phyloP scores from a whole-genome alignment of 1,284 basidiomycete species.

The Heterobasidion parviporum region DNA sequence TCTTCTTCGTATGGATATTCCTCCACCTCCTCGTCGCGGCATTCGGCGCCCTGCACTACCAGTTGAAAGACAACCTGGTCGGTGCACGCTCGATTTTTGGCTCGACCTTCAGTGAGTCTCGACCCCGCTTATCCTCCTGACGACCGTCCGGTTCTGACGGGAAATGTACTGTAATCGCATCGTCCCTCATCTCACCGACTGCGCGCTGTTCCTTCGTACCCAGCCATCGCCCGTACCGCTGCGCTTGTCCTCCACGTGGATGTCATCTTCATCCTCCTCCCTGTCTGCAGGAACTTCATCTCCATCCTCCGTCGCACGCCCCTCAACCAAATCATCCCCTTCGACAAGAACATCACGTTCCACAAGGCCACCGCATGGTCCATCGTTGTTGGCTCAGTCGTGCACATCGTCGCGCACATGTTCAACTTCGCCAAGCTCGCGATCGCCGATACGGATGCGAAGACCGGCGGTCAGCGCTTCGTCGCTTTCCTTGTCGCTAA shows the following conservation, averaged over 20 bases:
- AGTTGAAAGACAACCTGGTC: conserved; percentile 69
- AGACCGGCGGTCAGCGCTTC: conserved; percentile 44
- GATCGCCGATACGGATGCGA: conserved; percentile 42
- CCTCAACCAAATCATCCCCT: conserved; percentile 79
- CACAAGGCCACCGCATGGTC: conserved; percentile 87
- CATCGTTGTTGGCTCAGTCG: conserved; percentile 63
- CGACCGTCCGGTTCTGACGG: not conserved
- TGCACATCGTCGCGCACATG: conserved; percentile 76
- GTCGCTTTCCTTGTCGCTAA: conserved; percentile 67
- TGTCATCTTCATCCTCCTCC: conserved; percentile 84
- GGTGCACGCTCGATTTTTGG: conserved; percentile 62
- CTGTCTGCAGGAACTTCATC: conserved; percentile 87
- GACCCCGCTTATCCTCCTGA: not conserved
- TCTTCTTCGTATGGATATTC: conserved; percentile 72
- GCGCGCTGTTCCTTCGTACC: not conserved
- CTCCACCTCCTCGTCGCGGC: conserved; percentile 67
- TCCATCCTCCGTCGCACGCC: conserved; percentile 77
- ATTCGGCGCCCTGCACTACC: conserved; percentile 72
- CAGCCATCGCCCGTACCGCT: conserved; percentile 76
- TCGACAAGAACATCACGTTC: conserved; percentile 83
- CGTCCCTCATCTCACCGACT: too few species aligned
- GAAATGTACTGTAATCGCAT: too few species aligned
- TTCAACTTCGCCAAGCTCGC: conserved; percentile 73
- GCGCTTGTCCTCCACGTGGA: conserved; percentile 84
- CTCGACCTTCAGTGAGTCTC: conserved; percentile 61